Evolutionary conservation across 176 grass and related monocot species (phyloP), one percentile per base, ranked within the genome.

Genomic region (Cenchrus americanus): DNA sequence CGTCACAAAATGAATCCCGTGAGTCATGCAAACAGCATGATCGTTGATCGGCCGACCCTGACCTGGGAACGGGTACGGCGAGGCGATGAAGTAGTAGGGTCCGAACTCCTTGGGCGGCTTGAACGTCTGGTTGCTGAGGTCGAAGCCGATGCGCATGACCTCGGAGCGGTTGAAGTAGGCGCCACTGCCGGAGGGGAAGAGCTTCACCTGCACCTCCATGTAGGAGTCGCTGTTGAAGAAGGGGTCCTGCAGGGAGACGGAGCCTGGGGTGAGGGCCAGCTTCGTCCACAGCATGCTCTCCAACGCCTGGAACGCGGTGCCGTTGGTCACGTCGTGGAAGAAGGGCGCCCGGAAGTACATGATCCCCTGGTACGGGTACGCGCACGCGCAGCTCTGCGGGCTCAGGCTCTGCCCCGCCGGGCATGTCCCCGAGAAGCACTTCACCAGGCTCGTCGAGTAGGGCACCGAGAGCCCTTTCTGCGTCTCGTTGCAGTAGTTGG

Each of bases 51-150:
- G 78, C 3, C 0, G 60, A 10, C 40, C 42, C 14, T 42, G 60
- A 96, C 96, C 96, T 85, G 78, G 93, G 83, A 99, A 99, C 7
- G 91, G 93, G 52, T 99, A 99, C 0, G 83, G 86, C 7, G 53
- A 81, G 2, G 91, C 93, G 66, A 86, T 87, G 84, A 99, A 96
- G 85, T 87, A 94, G 82, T 92, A 99, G 0, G 96, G 89, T 0
- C 96, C 96, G 34, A 99, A 99, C 32, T 77, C 85, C 52, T 76
- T 70, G 67, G 96, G 93, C 19, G 91, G 96, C 73, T 94, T 94
- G 87, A 87, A 96, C 14, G 70, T 99, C 81, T 94, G 96, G 82
- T 92, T 89, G 82, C 91, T 99, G 72, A 99, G 88, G 87, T 89
- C 85, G 84, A 92, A 99, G 26, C 93, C 93, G 78, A 99, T 94